Base-by-base conservation (phyloP, 345 rosid species). In the Eucalyptus grandis region DNA sequence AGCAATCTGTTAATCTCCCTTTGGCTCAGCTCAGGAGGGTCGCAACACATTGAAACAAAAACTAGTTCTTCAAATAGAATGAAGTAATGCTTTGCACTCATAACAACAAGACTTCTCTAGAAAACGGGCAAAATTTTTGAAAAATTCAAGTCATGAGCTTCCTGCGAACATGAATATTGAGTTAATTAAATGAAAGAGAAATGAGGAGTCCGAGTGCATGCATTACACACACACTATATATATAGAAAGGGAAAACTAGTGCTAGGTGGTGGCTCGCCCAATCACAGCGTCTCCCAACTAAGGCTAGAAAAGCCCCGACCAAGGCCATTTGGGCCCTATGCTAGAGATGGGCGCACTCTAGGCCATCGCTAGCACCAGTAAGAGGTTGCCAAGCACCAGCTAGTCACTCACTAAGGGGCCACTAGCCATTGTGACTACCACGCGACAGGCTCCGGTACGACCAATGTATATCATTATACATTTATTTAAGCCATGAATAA, bases 1-100 rank as follows among this genome's bases (percentile, higher is more conserved):
- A 21, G 10, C 10, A 54, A 54, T 54, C 2, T 2, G 0, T 54
- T 54, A 22, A 22, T 19, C 60, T 8, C 27, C 5, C 60, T 54
- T 1, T 0, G 11, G 5, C 9, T 54, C 27, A 54, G 2, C 27
- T 8, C 0, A 2, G 11, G 27, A 22, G 60, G 60, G 11, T 9
- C 1, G 3, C 27, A 21, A 22, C 27, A 54, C 60, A 4, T 54
- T 54, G 27, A 54, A 54, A 54, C 27, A 22, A 58, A 58, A 26
- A 0, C 9, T 2, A 58, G 65, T 24, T 58, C 7, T 58, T 58
- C n/a, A 58, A 58, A 24, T 58, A 24, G 0, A 58, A 58, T 58
- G 30, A 24, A 24, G 65, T 58, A 3, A 58, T 58, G 30, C 13
- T 58, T 58, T 5, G 14, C 1, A 58, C 65, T 24, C 14, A 10